phyloP scores from a whole-genome alignment of 495 filamentous ascomycete genomes.

The Penicillium parvum region DNA sequence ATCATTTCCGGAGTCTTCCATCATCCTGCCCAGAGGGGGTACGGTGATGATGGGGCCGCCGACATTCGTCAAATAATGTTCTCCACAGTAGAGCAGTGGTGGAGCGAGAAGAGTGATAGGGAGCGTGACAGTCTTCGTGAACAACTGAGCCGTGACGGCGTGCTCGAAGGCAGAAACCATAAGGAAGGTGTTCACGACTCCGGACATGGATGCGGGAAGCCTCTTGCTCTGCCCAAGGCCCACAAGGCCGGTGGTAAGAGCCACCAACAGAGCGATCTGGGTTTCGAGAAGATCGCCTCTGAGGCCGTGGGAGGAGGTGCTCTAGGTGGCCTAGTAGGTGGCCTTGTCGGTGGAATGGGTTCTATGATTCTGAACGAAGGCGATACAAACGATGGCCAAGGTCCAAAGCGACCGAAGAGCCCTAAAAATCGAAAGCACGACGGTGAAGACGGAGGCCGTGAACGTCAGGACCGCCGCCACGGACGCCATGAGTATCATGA shows the following conservation, averaged over 20 bases:
- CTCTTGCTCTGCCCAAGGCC: constrained; percentile 52
- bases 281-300: constrained; percentile 39
- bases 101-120: constrained; percentile 58
- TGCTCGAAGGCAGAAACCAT: constrained; percentile 71
- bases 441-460: constrained; percentile 19
- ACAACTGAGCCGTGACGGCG: constrained; percentile 71
- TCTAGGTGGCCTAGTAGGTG: constrained; percentile 49
- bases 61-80: constrained; percentile 79
- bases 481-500: constrained; percentile 36
- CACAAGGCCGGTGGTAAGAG: constrained; percentile 25
- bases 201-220: constrained; percentile 80
- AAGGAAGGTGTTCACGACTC: constrained; percentile 78
- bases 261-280: constrained; percentile 21
- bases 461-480: constrained; percentile 27
- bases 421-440: constrained; percentile 23
- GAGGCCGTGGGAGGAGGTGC: constrained; percentile 45
- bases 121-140: constrained; percentile 60
- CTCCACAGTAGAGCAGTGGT: constrained; percentile 72
- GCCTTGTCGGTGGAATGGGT: constrained; percentile 45
- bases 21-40: constrained; percentile 70
- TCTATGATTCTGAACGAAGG: constrained; percentile 39
- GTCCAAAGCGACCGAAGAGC: constrained; percentile 1
- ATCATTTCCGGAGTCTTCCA: constrained; percentile 83
- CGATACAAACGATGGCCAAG: constrained; percentile 20
- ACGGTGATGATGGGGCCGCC: constrained; percentile 65